These are phyloP conservation scores for Globisporangium camurandrum DNA, from an alignment of 352 stramenopile species.

Conservation along the genomic window DNA sequence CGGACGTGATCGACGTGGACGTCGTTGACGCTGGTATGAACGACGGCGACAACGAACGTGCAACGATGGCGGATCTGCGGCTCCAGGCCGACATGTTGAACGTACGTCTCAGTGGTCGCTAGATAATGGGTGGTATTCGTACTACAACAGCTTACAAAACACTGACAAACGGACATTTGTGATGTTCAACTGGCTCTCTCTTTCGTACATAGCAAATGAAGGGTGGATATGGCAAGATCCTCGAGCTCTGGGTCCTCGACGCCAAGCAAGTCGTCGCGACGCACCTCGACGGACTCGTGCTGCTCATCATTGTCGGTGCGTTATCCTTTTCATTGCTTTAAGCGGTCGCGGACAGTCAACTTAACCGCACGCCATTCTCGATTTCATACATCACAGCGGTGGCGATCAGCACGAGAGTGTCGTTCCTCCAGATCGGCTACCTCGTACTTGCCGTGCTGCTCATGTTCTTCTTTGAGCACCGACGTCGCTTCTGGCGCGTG, in stretches of 20 bases:
- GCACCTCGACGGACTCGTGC: slow-evolving; percentile 70
- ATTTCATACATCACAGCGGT: slow-evolving; percentile 35
- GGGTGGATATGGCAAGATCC: slow-evolving; percentile 35
- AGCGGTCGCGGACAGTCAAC: background rate
- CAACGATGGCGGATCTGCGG: slow-evolving; percentile 27
- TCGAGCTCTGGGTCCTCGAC: slow-evolving; percentile 62
- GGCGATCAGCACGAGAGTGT: slow-evolving; percentile 70
- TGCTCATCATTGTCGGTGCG: slow-evolving; percentile 77
- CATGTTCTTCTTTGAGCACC: slow-evolving; percentile 79
- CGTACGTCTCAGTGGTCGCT: slow-evolving; percentile 21
- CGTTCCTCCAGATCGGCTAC: slow-evolving; percentile 80
- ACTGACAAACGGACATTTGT: no score
- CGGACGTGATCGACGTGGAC: no score
- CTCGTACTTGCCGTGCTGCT: slow-evolving; percentile 68
- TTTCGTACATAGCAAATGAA: slow-evolving; percentile 29
- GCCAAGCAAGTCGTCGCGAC: slow-evolving; percentile 66
- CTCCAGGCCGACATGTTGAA: slow-evolving; percentile 42
- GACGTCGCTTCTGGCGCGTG: slow-evolving; percentile 68
- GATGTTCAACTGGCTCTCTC: slow-evolving; percentile 1
- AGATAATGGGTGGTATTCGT: no score
- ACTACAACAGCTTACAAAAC: no score
- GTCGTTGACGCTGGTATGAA: background rate
- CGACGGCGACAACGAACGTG: slow-evolving; percentile 15
- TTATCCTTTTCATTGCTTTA: background rate
- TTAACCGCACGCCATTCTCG: background rate